phyloP scores from a whole-genome alignment of 306 rosid genomes.

The Hippophae rhamnoides region DNA sequence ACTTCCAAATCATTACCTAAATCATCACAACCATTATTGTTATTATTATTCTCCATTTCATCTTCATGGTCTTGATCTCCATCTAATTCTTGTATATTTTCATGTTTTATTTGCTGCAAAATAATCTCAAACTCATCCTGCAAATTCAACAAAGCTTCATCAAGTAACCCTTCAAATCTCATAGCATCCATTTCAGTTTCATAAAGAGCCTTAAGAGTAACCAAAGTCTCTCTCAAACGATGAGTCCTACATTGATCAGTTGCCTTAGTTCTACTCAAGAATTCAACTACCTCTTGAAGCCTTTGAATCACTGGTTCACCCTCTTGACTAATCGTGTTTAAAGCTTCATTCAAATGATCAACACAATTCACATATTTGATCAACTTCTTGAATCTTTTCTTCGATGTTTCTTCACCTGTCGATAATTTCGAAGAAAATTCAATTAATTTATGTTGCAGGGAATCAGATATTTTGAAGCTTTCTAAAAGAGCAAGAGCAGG shows the following conservation, averaged over 20 bases:
- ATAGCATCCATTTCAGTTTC: conserved; percentile 65
- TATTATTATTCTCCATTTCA: not conserved
- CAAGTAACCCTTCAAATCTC: conserved; percentile 76
- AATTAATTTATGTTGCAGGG: conserved; percentile 42
- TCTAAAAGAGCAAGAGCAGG: conserved; percentile 58
- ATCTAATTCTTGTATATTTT: conserved; percentile 15
- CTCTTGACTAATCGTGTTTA: conserved; percentile 36
- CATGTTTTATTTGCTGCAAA: conserved; percentile 43
- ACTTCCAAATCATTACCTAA: conserved; percentile 54
- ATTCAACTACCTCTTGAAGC: conserved; percentile 93
- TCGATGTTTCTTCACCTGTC: conserved; percentile 13
- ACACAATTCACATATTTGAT: conserved; percentile 46
- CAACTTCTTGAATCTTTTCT: conserved; percentile 33
- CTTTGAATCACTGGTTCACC: conserved; percentile 68
- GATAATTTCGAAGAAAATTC: conserved; percentile 32
- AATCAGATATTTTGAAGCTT: conserved; percentile 44
- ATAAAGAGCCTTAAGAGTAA: conserved; percentile 56
- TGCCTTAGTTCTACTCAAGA: conserved; percentile 74
- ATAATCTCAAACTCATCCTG: conserved; percentile 70
- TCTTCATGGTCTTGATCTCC: conserved; percentile 10
- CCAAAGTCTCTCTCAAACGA: conserved; percentile 57
- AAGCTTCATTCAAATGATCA: conserved; percentile 39
- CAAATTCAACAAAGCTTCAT: conserved; percentile 56
- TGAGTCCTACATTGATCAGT: conserved; percentile 44
- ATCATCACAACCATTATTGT: conserved; percentile 19